phyloP scores from a whole-genome alignment of 495 filamentous ascomycete genomes.

The Tuber aestivum region DNA sequence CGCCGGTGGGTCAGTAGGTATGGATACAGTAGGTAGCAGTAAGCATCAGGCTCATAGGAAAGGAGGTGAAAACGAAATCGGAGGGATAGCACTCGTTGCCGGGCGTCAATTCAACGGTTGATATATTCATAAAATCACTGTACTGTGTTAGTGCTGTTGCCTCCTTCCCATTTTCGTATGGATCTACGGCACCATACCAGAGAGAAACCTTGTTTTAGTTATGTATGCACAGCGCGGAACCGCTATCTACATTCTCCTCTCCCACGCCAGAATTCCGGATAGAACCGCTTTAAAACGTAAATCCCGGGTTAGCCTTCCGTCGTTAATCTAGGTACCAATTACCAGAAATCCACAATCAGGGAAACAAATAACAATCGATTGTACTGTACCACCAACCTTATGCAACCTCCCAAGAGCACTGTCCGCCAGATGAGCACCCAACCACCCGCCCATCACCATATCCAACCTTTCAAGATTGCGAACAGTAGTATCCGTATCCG shows the following conservation, averaged over 20 bases:
- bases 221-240: neutral
- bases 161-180: neutral
- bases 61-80: neutral
- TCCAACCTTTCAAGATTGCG: neutral
- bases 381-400: slow-evolving; percentile 5
- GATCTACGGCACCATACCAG: neutral
- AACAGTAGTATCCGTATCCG: neutral
- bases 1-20: neutral
- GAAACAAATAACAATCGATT: neutral
- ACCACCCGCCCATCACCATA: neutral
- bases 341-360: neutral
- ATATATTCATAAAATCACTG: neutral
- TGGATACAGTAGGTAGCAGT: neutral
- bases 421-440: neutral
- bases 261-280: neutral
- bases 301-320: neutral
- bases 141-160: neutral
- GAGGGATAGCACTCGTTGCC: neutral
- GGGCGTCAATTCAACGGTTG: neutral
- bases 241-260: neutral
- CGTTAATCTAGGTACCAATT: neutral
- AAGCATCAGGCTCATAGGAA: neutral
- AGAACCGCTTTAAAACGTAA: neutral
- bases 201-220: neutral
- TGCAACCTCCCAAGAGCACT: neutral